Conservation (phyloP, 306 rosid genomes). For the Malus sylvestris region DNA sequence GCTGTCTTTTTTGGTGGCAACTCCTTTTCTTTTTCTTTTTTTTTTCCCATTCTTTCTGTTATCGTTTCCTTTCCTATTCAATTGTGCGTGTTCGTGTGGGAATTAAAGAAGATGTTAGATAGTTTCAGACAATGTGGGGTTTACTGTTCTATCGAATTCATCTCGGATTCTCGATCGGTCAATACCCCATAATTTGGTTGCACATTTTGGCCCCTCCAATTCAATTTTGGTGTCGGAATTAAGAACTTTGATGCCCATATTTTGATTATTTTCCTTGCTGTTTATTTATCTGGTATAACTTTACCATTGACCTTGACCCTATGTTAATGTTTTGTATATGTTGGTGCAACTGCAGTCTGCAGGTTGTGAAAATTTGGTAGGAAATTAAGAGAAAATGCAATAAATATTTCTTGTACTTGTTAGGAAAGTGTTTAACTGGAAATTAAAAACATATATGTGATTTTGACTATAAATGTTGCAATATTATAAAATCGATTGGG, state of each 20-base stretch:
- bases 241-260: background rate
- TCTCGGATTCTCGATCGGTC: background rate
- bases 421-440: background rate
- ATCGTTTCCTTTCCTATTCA: conserved; percentile 10
- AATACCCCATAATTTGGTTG: conserved; percentile 4
- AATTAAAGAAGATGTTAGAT: conserved; percentile 48
- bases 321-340: background rate
- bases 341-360: background rate
- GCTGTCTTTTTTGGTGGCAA: conserved; percentile 34
- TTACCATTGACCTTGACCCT: conserved; percentile 7
- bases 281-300: background rate
- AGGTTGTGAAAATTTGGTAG: background rate
- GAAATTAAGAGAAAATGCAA: background rate
- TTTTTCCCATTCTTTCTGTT: conserved; percentile 6
- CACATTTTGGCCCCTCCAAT: background rate
- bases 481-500: background rate
- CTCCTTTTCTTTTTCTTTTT: conserved; percentile 3
- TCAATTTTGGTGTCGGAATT: conserved; percentile 10
- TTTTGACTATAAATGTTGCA: background rate
- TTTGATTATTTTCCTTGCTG: background rate
- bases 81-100: conserved; percentile 39
- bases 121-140: conserved; percentile 48
- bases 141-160: conserved; percentile 26
- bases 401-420: background rate
- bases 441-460: background rate